phyloP scores from a whole-genome alignment of 2,329 filamentous ascomycete genomes.

The Scedosporium aurantiacum region DNA sequence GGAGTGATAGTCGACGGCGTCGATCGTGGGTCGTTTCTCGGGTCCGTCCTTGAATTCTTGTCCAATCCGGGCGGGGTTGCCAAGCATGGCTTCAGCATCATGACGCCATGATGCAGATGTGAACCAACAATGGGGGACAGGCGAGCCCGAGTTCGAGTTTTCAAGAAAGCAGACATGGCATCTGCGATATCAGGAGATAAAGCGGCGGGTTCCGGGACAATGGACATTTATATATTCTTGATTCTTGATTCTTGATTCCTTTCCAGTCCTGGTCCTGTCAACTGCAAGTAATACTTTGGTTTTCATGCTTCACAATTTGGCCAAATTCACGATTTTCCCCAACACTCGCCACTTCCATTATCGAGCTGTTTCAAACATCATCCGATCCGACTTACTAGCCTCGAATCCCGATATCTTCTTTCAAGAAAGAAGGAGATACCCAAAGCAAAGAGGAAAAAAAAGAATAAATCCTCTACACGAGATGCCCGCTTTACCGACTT shows the following conservation, averaged over 20 bases:
- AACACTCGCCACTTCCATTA: background rate
- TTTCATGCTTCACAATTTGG: too few species aligned
- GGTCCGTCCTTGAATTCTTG: background rate
- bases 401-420: too few species aligned
- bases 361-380: background rate
- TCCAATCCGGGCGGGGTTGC: background rate
- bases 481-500: background rate
- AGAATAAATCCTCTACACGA: background rate
- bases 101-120: background rate
- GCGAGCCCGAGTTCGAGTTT: background rate
- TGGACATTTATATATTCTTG: background rate
- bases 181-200: too few species aligned
- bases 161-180: too few species aligned
- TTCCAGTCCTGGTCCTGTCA: too few species aligned
- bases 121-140: background rate
- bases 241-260: background rate
- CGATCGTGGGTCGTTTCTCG: background rate
- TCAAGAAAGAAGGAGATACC: background rate
- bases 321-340: background rate
- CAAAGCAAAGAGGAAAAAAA: background rate
- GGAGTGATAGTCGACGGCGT: background rate
- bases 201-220: background rate
- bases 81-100: background rate
- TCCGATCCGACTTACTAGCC: too few species aligned
- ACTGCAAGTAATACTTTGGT: too few species aligned